These are phyloP conservation scores for Gentiana macrophylla DNA, from an alignment of 257 asterid genomes.

Conservation along the genomic window DNA sequence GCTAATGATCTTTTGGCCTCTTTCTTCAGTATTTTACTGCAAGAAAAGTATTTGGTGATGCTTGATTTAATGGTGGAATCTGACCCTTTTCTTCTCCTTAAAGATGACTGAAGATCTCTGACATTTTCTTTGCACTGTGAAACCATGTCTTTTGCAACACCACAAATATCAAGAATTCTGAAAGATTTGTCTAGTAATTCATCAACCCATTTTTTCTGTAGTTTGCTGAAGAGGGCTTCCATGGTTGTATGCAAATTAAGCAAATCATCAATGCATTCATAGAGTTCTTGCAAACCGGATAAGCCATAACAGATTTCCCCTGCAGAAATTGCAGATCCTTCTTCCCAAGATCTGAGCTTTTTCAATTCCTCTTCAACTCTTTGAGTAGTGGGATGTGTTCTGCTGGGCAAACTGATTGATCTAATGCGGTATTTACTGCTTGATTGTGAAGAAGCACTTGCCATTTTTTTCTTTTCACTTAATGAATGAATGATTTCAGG, in stretches of 20 bases:
- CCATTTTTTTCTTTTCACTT: conserved; percentile 13
- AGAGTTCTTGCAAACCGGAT: conserved; percentile 14
- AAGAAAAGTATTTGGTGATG: conserved; percentile 12
- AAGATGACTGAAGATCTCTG: conserved; percentile 17
- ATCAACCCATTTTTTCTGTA: conserved; percentile 12
- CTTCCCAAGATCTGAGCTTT: conserved; percentile 6
- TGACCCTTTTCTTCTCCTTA: conserved; percentile 19
- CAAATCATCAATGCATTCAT: conserved; percentile 16
- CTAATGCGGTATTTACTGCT: conserved; percentile 6
- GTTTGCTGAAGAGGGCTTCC: conserved; percentile 14
- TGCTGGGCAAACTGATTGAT: conserved; percentile 27
- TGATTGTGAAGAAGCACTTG: conserved; percentile 15
- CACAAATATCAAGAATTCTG: conserved; percentile 23
- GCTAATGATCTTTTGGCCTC: conserved; percentile 4
- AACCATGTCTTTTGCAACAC: conserved; percentile 9
- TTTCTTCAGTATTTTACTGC: conserved; percentile 16
- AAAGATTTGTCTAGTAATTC: conserved; percentile 19
- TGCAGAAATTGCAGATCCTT: conserved; percentile 3
- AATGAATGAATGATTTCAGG: no score
- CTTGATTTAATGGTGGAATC: conserved; percentile 9
- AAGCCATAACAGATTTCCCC: conserved; percentile 10
- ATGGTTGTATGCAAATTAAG: conserved; percentile 19
- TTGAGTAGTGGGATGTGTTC: conserved; percentile 26
- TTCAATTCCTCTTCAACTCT: conserved; percentile 20
- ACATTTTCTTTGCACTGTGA: conserved; percentile 17